Base-by-base conservation (phyloP, 768 basidiomycete genomes). In the Mrakia hoshinonis region DNA sequence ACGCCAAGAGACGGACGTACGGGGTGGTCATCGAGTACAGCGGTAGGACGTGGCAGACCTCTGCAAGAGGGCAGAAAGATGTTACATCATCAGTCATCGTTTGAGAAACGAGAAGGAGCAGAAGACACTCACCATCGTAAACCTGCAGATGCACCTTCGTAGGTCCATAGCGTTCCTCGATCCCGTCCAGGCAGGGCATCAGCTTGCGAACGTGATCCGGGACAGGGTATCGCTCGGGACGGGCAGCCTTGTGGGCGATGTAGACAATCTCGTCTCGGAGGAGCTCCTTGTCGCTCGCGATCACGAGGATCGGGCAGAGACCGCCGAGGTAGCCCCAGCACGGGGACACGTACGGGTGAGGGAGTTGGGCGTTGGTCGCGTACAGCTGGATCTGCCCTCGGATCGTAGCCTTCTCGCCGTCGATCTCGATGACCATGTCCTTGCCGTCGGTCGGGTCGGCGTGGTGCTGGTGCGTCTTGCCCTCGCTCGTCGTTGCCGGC, bases 61-160 rank as follows among this genome's bases (percentile, higher is more conserved):
- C 70, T 70, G 62, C 60, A 24, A 11, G 38, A 22, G 66, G 34
- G 48, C 11, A 38, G 58, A n/a, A 38, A 26, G 68, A 47, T 7
- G 22, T 12, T 24, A 15, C 15, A 20, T 7, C 49, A n/a, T 61
- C 48, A 60, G 52, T 11, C 1, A 43, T 29, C 26, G 24, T 11
- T 2, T 10, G 26, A 15, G 54, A 24, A 4, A 13, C 26, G n/a
- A 22, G 46, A 7, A 10, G 29, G 29, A 43, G 9, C 3, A 31
- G 18, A 51, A n/a, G 13, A 60, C 4, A 66, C 81, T 39, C 73
- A 87, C 87, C 92, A 77, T 97, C 93, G 77, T 92, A 96, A 1
- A 96, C 86, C 78, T 97, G 93, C 13, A 97, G 82, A 81, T 97
- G 93, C 22, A 95, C 92, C 69, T 87, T 83, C 0, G 93, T 92